phyloP scores from a whole-genome alignment of 768 basidiomycete genomes.

The Clitopilus hobsonii region DNA sequence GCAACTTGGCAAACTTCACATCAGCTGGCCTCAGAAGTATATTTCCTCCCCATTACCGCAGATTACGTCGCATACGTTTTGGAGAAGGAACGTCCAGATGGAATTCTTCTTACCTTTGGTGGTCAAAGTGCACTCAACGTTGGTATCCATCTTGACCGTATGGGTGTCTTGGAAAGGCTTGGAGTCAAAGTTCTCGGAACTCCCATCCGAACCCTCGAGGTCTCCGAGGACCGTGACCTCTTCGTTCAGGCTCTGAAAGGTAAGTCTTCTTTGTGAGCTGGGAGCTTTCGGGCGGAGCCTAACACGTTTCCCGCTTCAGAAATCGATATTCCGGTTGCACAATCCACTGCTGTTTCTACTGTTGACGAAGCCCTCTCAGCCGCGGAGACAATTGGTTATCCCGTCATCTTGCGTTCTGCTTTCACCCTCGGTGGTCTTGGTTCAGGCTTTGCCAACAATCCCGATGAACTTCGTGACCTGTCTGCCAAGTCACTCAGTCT shows the following conservation, averaged over 20 bases:
- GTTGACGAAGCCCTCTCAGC: constrained; percentile 91
- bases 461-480: constrained; percentile 92
- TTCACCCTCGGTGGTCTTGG: constrained; percentile 98
- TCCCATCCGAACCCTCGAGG: constrained; percentile 89
- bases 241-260: constrained; percentile 97
- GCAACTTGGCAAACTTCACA: constrained; percentile 99
- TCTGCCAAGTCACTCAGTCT: constrained; percentile 88
- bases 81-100: constrained; percentile 97
- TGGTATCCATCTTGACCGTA: constrained; percentile 92
- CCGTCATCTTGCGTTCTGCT: constrained; percentile 93
- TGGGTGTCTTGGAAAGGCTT: constrained; percentile 91
- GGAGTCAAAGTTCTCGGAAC: constrained; percentile 94
- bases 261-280: constrained; percentile 24
- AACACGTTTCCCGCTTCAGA: constrained; percentile 43
- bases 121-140: constrained; percentile 98
- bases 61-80: constrained; percentile 99
- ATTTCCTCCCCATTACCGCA: constrained; percentile 93
- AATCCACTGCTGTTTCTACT: constrained; percentile 94
- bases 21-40: constrained; percentile 93
- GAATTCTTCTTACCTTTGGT: constrained; percentile 95
- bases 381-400: constrained; percentile 90
- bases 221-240: constrained; percentile 95
- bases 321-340: constrained; percentile 94
- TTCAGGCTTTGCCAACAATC: constrained; percentile 93
- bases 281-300: background rate